These are phyloP conservation scores for Rhizopogon vulgaris DNA, from an alignment of 768 basidiomycete genomes.

Conservation along the genomic window DNA sequence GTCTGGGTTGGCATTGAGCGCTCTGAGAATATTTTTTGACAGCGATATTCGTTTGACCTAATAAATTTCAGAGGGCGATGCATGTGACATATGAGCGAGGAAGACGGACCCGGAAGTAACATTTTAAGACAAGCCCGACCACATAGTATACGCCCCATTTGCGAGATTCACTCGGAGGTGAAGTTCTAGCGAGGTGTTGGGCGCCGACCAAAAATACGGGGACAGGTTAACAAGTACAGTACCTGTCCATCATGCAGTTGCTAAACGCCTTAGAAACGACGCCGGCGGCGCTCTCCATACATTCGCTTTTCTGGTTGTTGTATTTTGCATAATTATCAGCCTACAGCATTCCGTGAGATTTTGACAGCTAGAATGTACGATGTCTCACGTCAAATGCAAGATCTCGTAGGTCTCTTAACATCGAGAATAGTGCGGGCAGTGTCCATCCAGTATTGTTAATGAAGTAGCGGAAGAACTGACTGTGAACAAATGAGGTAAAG, in stretches of 20 bases:
- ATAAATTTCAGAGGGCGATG: not conserved
- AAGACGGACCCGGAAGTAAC: conserved; percentile 80
- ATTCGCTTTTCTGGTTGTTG: conserved; percentile 50
- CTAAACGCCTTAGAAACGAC: conserved; percentile 87
- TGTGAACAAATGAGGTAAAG: conserved; percentile 20
- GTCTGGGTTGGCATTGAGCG: conserved; percentile 79
- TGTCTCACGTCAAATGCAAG: conserved; percentile 72
- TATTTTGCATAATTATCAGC: conserved; percentile 58
- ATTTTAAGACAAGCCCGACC: conserved; percentile 86
- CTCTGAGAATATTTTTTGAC: conserved; percentile 87
- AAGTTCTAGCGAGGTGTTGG: conserved; percentile 36
- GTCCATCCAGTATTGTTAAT: conserved; percentile 83
- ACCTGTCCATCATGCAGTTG: conserved; percentile 82
- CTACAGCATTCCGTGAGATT: conserved; percentile 24
- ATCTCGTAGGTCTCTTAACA: conserved; percentile 76
- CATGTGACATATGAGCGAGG: not conserved
- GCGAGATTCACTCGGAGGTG: conserved; percentile 66
- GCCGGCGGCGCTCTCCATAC: conserved; percentile 84
- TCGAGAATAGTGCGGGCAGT: conserved; percentile 74
- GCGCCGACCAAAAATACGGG: not conserved
- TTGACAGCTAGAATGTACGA: not conserved
- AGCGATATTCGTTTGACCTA: conserved; percentile 90
- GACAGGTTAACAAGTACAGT: conserved; percentile 8
- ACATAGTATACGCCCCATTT: conserved; percentile 94
- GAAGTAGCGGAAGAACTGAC: conserved; percentile 74